phyloP scores from a whole-genome alignment of 1,284 basidiomycete genomes.

The Sanguinoderma infundibulare region DNA sequence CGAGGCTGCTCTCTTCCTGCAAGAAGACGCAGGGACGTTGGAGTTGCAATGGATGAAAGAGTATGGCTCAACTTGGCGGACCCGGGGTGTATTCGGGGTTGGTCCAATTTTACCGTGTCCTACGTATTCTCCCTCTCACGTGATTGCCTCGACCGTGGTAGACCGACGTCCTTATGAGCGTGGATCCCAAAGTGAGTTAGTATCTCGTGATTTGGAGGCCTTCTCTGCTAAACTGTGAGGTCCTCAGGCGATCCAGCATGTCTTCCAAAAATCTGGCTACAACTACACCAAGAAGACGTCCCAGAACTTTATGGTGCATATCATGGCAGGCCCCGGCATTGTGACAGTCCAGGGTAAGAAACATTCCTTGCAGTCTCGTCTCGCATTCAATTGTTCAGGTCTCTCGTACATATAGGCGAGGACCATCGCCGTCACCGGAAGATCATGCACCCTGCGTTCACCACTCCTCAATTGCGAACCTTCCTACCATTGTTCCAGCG shows the following conservation, averaged over 20 bases:
- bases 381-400: no score
- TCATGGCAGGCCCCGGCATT: conserved; percentile 26
- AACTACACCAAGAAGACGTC: no score
- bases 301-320: conserved; percentile 8
- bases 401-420: conserved; percentile 33
- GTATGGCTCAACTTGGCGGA: conserved; percentile 30
- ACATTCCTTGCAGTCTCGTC: no score
- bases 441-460: conserved; percentile 45
- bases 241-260: conserved; percentile 31
- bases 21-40: conserved; percentile 25
- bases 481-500: conserved; percentile 51
- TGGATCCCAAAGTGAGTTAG: no score
- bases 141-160: neutral
- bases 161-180: conserved; percentile 2
- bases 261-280: conserved; percentile 33
- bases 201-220: conserved; percentile 5
- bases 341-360: conserved; percentile 25
- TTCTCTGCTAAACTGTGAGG: no score
- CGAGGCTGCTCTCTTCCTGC: conserved; percentile 20
- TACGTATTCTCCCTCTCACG: neutral
- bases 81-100: conserved; percentile 22
- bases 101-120: neutral
- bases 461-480: conserved; percentile 44
- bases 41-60: no score
- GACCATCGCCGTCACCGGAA: conserved; percentile 44